Base-by-base conservation (phyloP, 352 stramenopile genomes). In the Phytophthora parvispora region DNA sequence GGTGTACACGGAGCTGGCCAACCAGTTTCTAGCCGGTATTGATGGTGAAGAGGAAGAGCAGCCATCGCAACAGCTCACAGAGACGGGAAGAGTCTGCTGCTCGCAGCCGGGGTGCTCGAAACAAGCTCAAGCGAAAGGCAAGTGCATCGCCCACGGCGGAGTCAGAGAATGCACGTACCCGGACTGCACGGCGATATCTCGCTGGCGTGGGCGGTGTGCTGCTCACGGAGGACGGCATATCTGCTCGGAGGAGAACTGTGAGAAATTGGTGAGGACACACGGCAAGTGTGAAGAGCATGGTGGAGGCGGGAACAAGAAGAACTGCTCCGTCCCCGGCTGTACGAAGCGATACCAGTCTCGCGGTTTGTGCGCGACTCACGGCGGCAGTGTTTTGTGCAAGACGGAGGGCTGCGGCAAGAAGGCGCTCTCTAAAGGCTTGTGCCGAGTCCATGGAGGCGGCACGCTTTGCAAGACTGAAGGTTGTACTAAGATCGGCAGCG, bases 91-190 rank as follows among this genome's bases (percentile, higher is more conserved):
- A 18, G 27, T 7, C 45, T 53, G 12, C n/a, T 75, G 67, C 27
- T 72, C 62, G 4, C 57, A 68, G 43, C 40, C 49, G n/a, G 62
- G 57, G 45, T 75, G 67, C 13, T 57, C 50, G 6, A 72, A 75
- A 4, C 62, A 72, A 56, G 43, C 54, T 6, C 67, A 75, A 28
- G 49, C 32, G 3, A 75, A 68, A 57, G 67, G 62, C 10, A 72
- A 72, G 16, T 75, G 67, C 40, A 72, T 75, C 34, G 48, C 42
- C 4, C 67, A 75, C 50, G 67, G 67, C 22, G 67, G 67, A 10
- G 56, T 71, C 0, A 43, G 50, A 34, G 34, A 47, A 28, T 75
- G 67, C 18, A 68, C 40, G 12, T 32, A 68, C 38, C 13, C 28
- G 22, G 62, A 54, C 4, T 75, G 67, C 28, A 60, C 49, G 24